Evolutionary conservation across 495 filamentous ascomycete species (phyloP).

Genomic region (Aspergillus egyptiacus): DNA sequence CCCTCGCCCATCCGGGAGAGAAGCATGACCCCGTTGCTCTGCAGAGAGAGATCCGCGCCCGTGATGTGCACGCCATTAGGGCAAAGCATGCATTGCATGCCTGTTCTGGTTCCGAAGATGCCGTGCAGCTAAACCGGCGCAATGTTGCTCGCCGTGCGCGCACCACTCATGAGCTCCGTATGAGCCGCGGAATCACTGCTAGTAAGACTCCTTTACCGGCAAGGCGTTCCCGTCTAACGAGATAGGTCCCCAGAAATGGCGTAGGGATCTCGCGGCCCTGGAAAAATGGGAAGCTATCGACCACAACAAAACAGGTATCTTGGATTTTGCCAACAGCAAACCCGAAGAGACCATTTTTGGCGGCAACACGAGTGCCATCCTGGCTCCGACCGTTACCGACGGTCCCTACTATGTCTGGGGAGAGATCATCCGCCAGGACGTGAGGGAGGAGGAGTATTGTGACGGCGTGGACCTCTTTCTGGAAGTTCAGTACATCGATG

Average conservation of each 20-base stretch:
- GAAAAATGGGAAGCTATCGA: slow-evolving; percentile 51
- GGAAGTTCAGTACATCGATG: slow-evolving; percentile 46
- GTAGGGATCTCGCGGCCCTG: slow-evolving; percentile 29
- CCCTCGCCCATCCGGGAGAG: slow-evolving; percentile 32
- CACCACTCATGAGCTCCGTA: slow-evolving; percentile 38
- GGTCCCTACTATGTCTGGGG: slow-evolving; percentile 52
- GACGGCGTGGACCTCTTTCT: slow-evolving; percentile 42
- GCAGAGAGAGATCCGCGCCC: slow-evolving; percentile 28
- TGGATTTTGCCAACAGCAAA: slow-evolving; percentile 20
- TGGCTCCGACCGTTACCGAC: slow-evolving; percentile 47
- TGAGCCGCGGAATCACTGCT: slow-evolving; percentile 43
- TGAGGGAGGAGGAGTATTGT: slow-evolving; percentile 36
- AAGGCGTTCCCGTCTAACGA: background rate
- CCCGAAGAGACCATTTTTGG: slow-evolving; percentile 41
- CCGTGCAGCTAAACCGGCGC: slow-evolving; percentile 26
- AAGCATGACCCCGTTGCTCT: slow-evolving; percentile 31
- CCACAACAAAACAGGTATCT: slow-evolving; percentile 29
- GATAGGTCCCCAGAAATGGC: slow-evolving; percentile 29
- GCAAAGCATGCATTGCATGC: slow-evolving; percentile 25
- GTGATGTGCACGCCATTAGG: slow-evolving; percentile 23
- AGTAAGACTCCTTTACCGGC: slow-evolving; percentile 23
- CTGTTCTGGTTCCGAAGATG: slow-evolving; percentile 24
- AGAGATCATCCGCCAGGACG: slow-evolving; percentile 40
- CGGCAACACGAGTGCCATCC: slow-evolving; percentile 49
- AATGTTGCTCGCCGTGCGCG: slow-evolving; percentile 33